Percentiles rank a stretch among this genome's conserved stretches.
phyloP scores from a whole-genome alignment of 2,329 filamentous ascomycete genomes.

The Talaromyces sp. region DNA sequence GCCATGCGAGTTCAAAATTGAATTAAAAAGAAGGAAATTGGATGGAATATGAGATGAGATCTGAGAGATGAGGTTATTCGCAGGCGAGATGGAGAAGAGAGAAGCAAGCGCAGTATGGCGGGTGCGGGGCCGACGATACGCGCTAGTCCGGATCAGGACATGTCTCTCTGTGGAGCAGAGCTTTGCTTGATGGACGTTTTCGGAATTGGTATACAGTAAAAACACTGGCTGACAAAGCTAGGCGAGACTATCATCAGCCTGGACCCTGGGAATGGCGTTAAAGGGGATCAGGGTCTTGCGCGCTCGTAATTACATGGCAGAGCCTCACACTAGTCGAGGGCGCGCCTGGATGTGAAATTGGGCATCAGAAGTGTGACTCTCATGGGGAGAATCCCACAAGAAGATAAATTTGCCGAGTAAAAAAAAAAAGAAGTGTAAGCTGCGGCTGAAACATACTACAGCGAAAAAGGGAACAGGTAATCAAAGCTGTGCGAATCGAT shows the following conservation, averaged over 20 bases:
- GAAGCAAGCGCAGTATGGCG: neutral
- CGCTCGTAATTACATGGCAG: neutral
- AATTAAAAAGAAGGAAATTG: neutral
- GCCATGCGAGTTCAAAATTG: slow-evolving; percentile 10
- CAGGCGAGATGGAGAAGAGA: neutral
- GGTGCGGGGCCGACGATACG: neutral
- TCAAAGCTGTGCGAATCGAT: no score
- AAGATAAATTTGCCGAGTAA: neutral
- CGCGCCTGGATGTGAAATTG: neutral
- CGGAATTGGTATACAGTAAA: no score
- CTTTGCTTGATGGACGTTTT: no score
- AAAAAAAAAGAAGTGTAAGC: neutral
- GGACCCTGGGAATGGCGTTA: neutral
- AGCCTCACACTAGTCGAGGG: neutral
- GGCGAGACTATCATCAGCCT: neutral
- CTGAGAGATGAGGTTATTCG: no score
- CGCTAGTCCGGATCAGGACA: neutral
- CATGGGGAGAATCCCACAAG: no score
- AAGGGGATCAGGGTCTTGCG: neutral
- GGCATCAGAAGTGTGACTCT: no score
- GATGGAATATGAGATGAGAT: neutral
- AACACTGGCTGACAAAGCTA: neutral
- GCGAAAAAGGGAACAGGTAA: neutral
- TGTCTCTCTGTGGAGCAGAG: neutral
- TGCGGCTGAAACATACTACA: neutral